Percentiles rank a stretch among this genome's conserved stretches.
Conservation (phyloP, 768 basidiomycete genomes). For the Neoboletus subvelutipes region DNA sequence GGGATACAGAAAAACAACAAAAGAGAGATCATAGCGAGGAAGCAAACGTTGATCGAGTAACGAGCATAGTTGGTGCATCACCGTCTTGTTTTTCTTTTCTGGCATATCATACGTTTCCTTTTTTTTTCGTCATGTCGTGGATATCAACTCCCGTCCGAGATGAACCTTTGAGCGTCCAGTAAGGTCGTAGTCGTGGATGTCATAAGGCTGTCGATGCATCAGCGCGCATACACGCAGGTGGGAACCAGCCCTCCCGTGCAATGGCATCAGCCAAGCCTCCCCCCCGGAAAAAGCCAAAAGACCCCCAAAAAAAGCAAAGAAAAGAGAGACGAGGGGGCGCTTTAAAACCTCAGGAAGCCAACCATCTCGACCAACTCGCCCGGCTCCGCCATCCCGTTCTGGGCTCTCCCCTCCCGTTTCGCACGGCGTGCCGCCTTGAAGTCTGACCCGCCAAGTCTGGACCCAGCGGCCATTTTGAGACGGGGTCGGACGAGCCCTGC, state of each 20-base stretch:
- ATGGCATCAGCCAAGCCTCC: neutral
- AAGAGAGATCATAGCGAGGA: no score
- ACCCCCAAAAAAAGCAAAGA: neutral
- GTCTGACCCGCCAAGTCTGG: constrained; percentile 27
- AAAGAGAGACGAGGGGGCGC: neutral
- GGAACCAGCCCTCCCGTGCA: neutral
- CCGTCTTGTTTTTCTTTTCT: no score
- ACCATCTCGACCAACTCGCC: constrained; percentile 32
- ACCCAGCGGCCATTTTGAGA: constrained; percentile 21
- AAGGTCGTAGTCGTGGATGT: no score
- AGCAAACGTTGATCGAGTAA: no score
- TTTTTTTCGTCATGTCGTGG: no score
- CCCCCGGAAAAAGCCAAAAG: neutral
- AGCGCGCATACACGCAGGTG: no score
- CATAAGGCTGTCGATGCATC: no score
- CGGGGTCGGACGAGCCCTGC: constrained; percentile 24
- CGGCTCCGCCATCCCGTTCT: constrained; percentile 3
- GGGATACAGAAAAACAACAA: no score
- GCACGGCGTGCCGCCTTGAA: constrained; percentile 31
- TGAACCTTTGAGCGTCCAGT: no score
- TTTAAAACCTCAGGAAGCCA: constrained; percentile 20
- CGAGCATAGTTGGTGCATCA: no score
- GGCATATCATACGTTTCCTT: no score
- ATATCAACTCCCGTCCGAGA: no score
- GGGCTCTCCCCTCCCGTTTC: constrained; percentile 22